Conservation (phyloP, 2,329 filamentous ascomycete species). For the Pleurostoma richardsiae region DNA sequence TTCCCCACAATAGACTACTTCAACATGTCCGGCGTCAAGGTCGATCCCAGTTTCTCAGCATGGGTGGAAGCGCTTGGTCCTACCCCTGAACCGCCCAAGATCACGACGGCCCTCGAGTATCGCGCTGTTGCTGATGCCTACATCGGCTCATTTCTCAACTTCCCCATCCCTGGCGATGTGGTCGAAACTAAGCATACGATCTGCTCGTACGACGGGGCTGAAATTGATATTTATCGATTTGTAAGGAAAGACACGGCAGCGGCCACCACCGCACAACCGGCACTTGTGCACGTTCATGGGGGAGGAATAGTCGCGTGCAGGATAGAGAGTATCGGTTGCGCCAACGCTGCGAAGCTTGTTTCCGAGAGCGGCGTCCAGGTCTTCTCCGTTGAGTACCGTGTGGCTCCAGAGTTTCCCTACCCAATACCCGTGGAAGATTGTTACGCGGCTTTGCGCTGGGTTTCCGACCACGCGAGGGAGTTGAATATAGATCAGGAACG, state of each 20-base stretch:
- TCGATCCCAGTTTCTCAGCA: background rate
- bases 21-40: background rate
- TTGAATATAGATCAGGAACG: slow-evolving; percentile 1
- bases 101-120: background rate
- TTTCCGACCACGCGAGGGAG: slow-evolving; percentile 17
- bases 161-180: background rate
- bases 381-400: slow-evolving; percentile 35
- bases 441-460: slow-evolving; percentile 14
- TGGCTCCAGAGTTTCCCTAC: slow-evolving; percentile 39
- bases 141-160: background rate
- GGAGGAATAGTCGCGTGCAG: slow-evolving; percentile 3
- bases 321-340: slow-evolving; percentile 2
- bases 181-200: slow-evolving; percentile 1
- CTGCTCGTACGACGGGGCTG: slow-evolving; percentile 3
- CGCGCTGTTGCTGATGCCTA: background rate
- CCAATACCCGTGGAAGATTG: slow-evolving; percentile 32
- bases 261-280: background rate
- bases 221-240: slow-evolving; percentile 1
- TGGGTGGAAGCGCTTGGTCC: background rate
- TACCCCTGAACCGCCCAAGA: background rate
- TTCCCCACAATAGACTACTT: background rate
- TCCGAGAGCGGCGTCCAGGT: slow-evolving; percentile 1
- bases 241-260: background rate
- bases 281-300: slow-evolving; percentile 7
- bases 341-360: background rate